phyloP scores from a whole-genome alignment of 2,329 filamentous ascomycete genomes.

The Curvularia verruculosa region DNA sequence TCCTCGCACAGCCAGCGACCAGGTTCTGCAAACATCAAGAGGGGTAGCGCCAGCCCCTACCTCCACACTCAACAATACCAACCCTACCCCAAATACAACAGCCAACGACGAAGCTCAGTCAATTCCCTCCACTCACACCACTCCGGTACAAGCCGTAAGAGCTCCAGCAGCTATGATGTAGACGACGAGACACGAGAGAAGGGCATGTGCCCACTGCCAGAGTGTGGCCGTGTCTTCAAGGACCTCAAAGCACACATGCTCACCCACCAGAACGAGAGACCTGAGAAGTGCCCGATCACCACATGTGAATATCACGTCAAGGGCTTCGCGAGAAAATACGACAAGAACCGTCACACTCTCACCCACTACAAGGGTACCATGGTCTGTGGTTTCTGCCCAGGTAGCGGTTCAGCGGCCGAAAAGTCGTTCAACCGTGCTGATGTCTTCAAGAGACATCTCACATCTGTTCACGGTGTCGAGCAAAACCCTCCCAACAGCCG shows the following conservation, averaged over 20 bases:
- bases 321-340: constrained; percentile 93
- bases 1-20: constrained; percentile 53
- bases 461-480: constrained; percentile 88
- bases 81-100: constrained; percentile 57
- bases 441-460: constrained; percentile 93
- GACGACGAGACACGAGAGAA: constrained; percentile 65
- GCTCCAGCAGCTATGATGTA: constrained; percentile 47
- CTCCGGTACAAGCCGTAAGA: constrained; percentile 63
- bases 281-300: constrained; percentile 91
- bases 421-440: constrained; percentile 96
- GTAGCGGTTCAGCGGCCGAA: constrained; percentile 84
- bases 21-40: constrained; percentile 54
- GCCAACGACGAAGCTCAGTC: constrained; percentile 68
- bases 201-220: constrained; percentile 77
- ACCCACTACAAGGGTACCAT: constrained; percentile 98
- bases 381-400: constrained; percentile 94
- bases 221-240: constrained; percentile 86
- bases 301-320: constrained; percentile 92
- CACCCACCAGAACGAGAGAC: constrained; percentile 87
- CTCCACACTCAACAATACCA: constrained; percentile 63
- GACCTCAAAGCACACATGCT: constrained; percentile 94
- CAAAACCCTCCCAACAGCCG: constrained; percentile 91
- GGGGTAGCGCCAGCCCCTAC: constrained; percentile 70
- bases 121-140: constrained; percentile 72
- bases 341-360: constrained; percentile 92